Percentiles rank a stretch among this genome's conserved stretches.
These are phyloP conservation scores for Blastocystis sp. DNA, from an alignment of 352 stramenopile species.

Conservation along the genomic window DNA sequence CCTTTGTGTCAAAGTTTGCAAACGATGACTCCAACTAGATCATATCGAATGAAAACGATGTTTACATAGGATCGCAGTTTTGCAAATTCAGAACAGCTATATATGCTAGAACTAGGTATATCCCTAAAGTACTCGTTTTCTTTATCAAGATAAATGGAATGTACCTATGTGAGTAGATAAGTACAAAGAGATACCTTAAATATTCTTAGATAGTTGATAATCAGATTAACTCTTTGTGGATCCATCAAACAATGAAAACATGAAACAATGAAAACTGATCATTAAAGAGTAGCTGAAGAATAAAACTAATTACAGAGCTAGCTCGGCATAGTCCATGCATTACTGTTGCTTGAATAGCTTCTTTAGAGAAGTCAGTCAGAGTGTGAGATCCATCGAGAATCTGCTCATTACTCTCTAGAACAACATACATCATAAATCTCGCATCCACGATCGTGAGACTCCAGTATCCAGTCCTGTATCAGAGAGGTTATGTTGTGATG, in stretches of 20 bases:
- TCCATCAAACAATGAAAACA: constrained; percentile 19
- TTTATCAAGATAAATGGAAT: constrained; percentile 21
- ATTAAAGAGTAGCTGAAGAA: background rate
- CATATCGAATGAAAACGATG: background rate
- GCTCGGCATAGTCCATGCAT: background rate
- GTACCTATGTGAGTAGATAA: background rate
- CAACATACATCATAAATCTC: constrained; percentile 16
- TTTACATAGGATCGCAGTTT: constrained; percentile 49
- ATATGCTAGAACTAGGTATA: constrained; percentile 18
- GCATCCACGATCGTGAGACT: background rate
- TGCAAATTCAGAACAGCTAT: background rate
- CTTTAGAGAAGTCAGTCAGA: background rate
- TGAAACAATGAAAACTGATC: background rate
- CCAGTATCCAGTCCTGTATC: background rate
- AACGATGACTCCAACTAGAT: background rate
- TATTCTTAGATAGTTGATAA: background rate
- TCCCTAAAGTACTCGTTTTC: constrained; percentile 6
- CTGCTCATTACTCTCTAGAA: background rate
- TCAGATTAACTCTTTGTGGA: background rate
- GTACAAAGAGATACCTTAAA: background rate
- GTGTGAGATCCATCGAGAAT: background rate
- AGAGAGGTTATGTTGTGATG: background rate
- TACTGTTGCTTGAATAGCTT: background rate
- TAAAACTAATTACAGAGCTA: background rate
- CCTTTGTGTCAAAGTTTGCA: background rate